These are phyloP conservation scores for Chaetomiaceae sp. DNA, from an alignment of 2,329 filamentous ascomycete species.

Conservation along the genomic window DNA sequence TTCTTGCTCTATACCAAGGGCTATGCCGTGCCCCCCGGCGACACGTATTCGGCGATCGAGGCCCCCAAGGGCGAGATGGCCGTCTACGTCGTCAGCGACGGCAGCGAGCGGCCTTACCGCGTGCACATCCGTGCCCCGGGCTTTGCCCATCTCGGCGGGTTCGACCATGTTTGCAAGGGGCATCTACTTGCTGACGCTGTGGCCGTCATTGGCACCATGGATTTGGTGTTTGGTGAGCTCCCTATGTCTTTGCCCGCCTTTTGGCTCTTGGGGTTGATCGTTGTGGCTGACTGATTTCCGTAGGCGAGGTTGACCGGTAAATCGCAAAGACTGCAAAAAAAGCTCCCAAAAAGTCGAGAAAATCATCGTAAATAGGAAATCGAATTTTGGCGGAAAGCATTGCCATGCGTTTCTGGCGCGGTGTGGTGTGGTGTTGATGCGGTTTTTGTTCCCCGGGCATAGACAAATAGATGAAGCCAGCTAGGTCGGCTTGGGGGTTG, in stretches of 20 bases:
- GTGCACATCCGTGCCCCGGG: conserved; percentile 97
- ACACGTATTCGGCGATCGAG: conserved; percentile 97
- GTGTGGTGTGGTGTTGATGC: too few relatives aligned
- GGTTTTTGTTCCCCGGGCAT: conserved; percentile 1
- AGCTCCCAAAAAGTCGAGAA: conserved; percentile 21
- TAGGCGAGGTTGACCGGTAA: conserved; percentile 60
- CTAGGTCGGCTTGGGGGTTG: background rate
- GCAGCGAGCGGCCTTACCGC: conserved; percentile 91
- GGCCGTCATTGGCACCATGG: conserved; percentile 88
- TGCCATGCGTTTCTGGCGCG: conserved; percentile 28
- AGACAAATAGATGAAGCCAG: conserved; percentile 5
- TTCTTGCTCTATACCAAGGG: conserved; percentile 99
- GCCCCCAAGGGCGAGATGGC: conserved; percentile 99
- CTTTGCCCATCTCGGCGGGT: conserved; percentile 89
- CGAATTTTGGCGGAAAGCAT: background rate
- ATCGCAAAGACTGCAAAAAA: conserved; percentile 24
- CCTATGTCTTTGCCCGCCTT: conserved; percentile 6
- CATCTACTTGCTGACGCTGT: conserved; percentile 95
- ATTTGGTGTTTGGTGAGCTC: conserved; percentile 76
- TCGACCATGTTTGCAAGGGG: conserved; percentile 88
- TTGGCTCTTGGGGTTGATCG: background rate
- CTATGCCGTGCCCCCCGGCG: conserved; percentile 91
- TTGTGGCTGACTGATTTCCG: conserved; percentile 13
- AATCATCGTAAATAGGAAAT: conserved; percentile 7
- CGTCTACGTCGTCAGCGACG: conserved; percentile 93